These are phyloP conservation scores for Vitis vinifera DNA, from an alignment of 164 flowering plant genomes.

Conservation along the genomic window ASM3070453v1 NC_081817.1:4484501-4485000, in stretches of 20 bases:
- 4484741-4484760: not conserved
- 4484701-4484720: not conserved
- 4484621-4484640: not conserved
- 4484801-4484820: constrained; percentile 4
- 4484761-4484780: constrained; percentile 10
- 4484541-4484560: not conserved
- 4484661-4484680: not conserved
- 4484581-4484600: not conserved
- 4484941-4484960: constrained; percentile 16
- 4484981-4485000: not conserved
- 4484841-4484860: constrained; percentile 28
- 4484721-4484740: not conserved
- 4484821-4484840: not conserved
- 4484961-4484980: constrained; percentile 10
- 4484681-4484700: not conserved
- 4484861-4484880: constrained; percentile 15
- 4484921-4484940: constrained; percentile 27
- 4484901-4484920: constrained; percentile 30
- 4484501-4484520: not conserved
- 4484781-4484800: not conserved
- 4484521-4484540: not conserved
- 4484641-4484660: constrained; percentile 4
- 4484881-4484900: constrained; percentile 21
- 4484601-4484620: constrained; percentile 11
- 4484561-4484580: not conserved